Evolutionary conservation across 108 stramenopile genomes (phyloP).

Genomic region (Mediolabrus comicus): DNA sequence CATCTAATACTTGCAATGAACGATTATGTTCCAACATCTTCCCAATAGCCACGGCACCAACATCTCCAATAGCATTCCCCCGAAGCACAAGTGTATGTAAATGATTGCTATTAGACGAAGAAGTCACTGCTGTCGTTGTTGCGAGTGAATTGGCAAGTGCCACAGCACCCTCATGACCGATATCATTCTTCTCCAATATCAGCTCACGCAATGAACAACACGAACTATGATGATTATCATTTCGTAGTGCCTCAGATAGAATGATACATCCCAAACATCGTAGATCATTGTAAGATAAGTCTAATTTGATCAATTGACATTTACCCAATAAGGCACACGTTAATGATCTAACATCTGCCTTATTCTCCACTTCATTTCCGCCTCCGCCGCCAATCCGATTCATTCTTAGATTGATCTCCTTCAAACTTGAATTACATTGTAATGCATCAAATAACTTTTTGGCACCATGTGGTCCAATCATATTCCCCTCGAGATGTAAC

Average conservation of each 20-base stretch:
- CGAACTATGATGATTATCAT: neutral
- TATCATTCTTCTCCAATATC: conserved; percentile 22
- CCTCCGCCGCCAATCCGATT: conserved; percentile 15
- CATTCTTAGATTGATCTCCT: conserved; percentile 3
- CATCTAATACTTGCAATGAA: neutral
- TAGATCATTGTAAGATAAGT: conserved; percentile 19
- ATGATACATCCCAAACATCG: conserved; percentile 11
- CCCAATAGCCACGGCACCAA: conserved; percentile 13
- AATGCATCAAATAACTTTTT: conserved; percentile 1
- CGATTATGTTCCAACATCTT: neutral
- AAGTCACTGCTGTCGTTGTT: too few species aligned
- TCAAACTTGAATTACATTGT: neutral
- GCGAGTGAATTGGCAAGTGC: conserved; percentile 1
- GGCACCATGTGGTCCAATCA: conserved; percentile 12
- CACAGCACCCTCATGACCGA: neutral
- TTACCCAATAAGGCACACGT: neutral
- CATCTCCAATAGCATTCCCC: conserved; percentile 6
- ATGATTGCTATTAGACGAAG: neutral
- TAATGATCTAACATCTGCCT: conserved; percentile 6
- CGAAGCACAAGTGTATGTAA: neutral
- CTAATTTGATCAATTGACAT: conserved; percentile 9
- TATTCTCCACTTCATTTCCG: neutral
- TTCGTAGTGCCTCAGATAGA: neutral
- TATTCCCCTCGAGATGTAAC: conserved; percentile 11
- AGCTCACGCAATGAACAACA: neutral